A percentile compares a stretch with the other conserved stretches of the same genome.
These are phyloP conservation scores for Litsea cubeba DNA, from an alignment of 164 flowering plant genomes.

Conservation along the genomic window DNA sequence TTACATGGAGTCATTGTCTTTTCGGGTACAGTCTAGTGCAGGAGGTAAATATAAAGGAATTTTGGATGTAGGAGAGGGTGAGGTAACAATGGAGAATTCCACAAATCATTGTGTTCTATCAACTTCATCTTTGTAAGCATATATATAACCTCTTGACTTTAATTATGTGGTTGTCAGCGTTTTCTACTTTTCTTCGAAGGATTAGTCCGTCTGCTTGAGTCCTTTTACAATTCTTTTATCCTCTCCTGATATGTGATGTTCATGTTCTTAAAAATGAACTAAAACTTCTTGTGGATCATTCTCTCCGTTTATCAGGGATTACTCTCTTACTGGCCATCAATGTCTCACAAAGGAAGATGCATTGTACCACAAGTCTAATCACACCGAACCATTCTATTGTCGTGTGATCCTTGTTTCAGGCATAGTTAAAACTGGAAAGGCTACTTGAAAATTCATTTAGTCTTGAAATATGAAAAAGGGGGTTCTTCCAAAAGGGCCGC, in stretches of 20 bases:
- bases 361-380: not conserved
- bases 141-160: not conserved
- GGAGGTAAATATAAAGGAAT: not conserved
- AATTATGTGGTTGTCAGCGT: too few species aligned
- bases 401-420: not conserved
- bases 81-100: not conserved
- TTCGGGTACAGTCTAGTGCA: not conserved
- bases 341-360: not conserved
- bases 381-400: not conserved
- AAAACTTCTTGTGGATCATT: not conserved
- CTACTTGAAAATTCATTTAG: not conserved
- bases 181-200: not conserved
- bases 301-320: not conserved
- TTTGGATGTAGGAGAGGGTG: not conserved
- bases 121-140: not conserved
- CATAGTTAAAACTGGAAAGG: not conserved
- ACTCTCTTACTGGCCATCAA: not conserved
- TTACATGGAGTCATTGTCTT: not conserved
- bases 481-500: too few species aligned
- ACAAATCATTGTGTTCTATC: not conserved
- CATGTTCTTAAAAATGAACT: not conserved
- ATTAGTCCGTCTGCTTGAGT: not conserved
- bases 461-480: too few species aligned
- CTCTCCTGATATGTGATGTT: not conserved
- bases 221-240: not conserved